These are phyloP conservation scores for Thielaviopsis ethacetica DNA, from an alignment of 2,329 filamentous ascomycete species.

Conservation along the genomic window DNA sequence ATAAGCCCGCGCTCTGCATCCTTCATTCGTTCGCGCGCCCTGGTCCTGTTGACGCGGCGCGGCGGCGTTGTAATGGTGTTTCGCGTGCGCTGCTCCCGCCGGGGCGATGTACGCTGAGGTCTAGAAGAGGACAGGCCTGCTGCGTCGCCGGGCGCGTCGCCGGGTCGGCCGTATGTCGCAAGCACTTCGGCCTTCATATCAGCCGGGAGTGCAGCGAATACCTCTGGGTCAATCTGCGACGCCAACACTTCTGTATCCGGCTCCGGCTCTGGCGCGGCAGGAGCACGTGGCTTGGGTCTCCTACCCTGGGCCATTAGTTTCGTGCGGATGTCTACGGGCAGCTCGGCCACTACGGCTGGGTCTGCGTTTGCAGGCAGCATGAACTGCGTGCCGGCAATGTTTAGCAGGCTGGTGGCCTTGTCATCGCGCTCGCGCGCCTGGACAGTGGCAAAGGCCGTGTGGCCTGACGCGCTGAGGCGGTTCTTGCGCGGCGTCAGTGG, in stretches of 20 bases:
- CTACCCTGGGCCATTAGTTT: constrained; percentile 52
- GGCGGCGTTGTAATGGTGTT: neutral
- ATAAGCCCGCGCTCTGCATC: constrained; percentile 43
- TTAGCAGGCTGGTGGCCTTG: constrained; percentile 51
- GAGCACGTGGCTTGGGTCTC: constrained; percentile 10
- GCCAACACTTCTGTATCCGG: constrained; percentile 35
- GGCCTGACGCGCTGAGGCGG: constrained; percentile 14
- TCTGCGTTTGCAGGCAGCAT: constrained; percentile 75
- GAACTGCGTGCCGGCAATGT: constrained; percentile 79
- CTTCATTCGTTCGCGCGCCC: constrained; percentile 33
- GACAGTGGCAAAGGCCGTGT: constrained; percentile 36
- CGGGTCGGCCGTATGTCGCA: constrained; percentile 41
- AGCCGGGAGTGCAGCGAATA: constrained; percentile 66
- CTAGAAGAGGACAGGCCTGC: neutral
- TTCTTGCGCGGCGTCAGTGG: constrained; percentile 1
- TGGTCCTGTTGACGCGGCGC: constrained; percentile 24
- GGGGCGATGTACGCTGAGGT: neutral
- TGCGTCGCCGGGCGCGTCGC: too few species aligned
- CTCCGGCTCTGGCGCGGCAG: neutral
- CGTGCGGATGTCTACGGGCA: constrained; percentile 68
- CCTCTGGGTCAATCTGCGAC: constrained; percentile 72
- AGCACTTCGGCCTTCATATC: constrained; percentile 77
- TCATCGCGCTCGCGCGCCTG: constrained; percentile 31
- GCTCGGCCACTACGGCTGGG: constrained; percentile 61
- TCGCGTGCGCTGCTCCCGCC: neutral